Conservation (phyloP, 768 basidiomycete species). For the Lanmaoa pseudosensibilis region DNA sequence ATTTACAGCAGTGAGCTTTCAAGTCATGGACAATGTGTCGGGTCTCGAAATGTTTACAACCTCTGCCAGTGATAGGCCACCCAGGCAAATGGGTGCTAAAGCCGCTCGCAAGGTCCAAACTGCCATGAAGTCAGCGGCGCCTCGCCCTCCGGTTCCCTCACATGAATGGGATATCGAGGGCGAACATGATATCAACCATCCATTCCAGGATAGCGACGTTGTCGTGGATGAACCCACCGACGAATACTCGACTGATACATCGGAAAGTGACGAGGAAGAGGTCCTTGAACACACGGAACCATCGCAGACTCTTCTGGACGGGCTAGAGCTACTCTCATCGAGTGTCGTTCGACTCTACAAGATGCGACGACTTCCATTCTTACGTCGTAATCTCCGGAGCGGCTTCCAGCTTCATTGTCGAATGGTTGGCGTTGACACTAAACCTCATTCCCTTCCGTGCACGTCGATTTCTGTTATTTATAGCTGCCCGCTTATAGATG, state of each 20-base stretch:
- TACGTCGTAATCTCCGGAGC: constrained; percentile 48
- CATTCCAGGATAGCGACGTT: too few species aligned
- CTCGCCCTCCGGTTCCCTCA: neutral
- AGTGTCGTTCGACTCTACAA: constrained; percentile 39
- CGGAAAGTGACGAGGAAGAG: constrained; percentile 16
- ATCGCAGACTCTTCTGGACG: constrained; percentile 35
- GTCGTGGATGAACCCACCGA: neutral
- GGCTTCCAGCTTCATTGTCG: constrained; percentile 50
- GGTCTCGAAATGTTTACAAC: constrained; percentile 3
- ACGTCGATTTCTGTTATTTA: constrained; percentile 28
- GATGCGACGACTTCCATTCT: constrained; percentile 51
- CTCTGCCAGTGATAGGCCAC: constrained; percentile 6
- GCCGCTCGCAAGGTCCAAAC: constrained; percentile 14
- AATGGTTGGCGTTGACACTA: constrained; percentile 36
- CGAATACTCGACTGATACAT: neutral
- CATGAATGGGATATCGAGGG: constrained; percentile 4
- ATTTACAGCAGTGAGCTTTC: constrained; percentile 7
- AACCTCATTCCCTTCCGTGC: constrained; percentile 18
- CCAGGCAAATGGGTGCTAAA: constrained; percentile 11
- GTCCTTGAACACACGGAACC: constrained; percentile 21
- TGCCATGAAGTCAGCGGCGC: constrained; percentile 13
- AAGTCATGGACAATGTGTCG: too few species aligned
- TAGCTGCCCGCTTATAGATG: constrained; percentile 10
- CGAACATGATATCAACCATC: neutral
- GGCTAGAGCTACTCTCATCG: constrained; percentile 35